Evolutionary conservation across 805 yeast species (phyloP), one percentile per base, ranked within the genome.

Genomic region (Saturnispora quitensis): DNA sequence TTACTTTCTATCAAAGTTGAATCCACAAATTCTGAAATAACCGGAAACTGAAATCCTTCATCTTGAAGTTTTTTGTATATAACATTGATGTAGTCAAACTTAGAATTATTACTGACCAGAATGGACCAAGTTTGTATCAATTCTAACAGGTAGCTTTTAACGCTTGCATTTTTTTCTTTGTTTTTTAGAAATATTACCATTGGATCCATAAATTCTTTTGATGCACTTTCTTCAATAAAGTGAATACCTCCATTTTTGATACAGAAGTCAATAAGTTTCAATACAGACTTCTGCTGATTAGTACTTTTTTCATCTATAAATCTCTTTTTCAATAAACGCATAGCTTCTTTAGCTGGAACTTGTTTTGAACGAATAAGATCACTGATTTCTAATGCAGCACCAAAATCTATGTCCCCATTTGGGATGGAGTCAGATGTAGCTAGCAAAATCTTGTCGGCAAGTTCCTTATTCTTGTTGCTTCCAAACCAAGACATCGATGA

Each of bases 391-490:
- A 93, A 72, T 13, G 91, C 89, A 31, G 55, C 53, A 2, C 75
- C 74, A 53, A 85, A 69, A 61, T 90, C 96, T 45, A 86, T 74
- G 61, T 90, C 97, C 2, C 97, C 97, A 62, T 84, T 81, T 5
- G 97, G 97, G 45, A 90, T 84, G n/a, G 86, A 72, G 65, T 89
- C 96, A 38, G 90, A 83, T 1, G 97, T 88, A 17, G 96, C 95
- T 56, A 76, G 79, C 50, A 76, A 78, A 38, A 90, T 80, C 58
- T 83, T 78, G 46, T 71, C 74, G 58, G 85, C 93, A 40, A 86
- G 62, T 36, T 69, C 73, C 3, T 68, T 64, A 4, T 67, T 61
- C 15, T 66, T 55, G 36, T 52, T 53, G 6, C 69, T 55, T 18
- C 74, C 66, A 58, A 78, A 78, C 83, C 83, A 78, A 33, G 82